phyloP scores from a whole-genome alignment of 192 early-diverging fungal genomes.

The Funneliformis mosseae region DNA sequence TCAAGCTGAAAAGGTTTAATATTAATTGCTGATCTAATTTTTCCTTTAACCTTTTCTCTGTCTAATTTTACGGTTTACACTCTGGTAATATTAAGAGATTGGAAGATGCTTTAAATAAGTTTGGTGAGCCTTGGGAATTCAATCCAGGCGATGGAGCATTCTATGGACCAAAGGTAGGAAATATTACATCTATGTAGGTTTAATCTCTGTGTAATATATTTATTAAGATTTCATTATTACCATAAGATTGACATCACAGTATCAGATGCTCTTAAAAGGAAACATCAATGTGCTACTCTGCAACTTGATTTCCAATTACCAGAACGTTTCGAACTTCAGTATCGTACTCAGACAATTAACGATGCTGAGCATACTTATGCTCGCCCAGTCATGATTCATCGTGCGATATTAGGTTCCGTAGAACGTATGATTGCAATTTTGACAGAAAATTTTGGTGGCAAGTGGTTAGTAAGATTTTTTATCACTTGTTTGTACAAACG shows the following conservation, averaged over 20 bases:
- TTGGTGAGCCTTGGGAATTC: constrained; percentile 81
- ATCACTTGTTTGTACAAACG: neutral
- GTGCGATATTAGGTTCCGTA: constrained; percentile 94
- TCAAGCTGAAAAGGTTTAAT: constrained; percentile 75
- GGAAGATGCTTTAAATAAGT: constrained; percentile 74
- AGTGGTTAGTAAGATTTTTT: constrained; percentile 59
- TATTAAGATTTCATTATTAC: neutral
- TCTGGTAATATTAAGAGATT: constrained; percentile 52
- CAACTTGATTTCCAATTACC: constrained; percentile 99
- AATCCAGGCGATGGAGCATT: constrained; percentile 98
- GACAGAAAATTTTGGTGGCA: constrained; percentile 94
- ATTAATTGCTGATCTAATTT: neutral
- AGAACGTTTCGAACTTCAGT: constrained; percentile 89
- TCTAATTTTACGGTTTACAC: neutral
- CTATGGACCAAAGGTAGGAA: constrained; percentile 89
- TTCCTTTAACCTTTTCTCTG: neutral
- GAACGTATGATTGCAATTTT: constrained; percentile 96
- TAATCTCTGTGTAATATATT: neutral
- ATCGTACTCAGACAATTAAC: constrained; percentile 69
- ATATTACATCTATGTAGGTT: neutral
- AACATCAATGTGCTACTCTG: constrained; percentile 95
- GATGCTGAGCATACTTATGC: constrained; percentile 51
- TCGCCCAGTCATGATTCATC: constrained; percentile 98
- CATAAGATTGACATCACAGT: constrained; percentile 90
- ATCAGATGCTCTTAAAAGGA: constrained; percentile 87